These are phyloP conservation scores for Aspergillus felis DNA, from an alignment of 2,329 filamentous ascomycete species.

Conservation along the genomic window DNA sequence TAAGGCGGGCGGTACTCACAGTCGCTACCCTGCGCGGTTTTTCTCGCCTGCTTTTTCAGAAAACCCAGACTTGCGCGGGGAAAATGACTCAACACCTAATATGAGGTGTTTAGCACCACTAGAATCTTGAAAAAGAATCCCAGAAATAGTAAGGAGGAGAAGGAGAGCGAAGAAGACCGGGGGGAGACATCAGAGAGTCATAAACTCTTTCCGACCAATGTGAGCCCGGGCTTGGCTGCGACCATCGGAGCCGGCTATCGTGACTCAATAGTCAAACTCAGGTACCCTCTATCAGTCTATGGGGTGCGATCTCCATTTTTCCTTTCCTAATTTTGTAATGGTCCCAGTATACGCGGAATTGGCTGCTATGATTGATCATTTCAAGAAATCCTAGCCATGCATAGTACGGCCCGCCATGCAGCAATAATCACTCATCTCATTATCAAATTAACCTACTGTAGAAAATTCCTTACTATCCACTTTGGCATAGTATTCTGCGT, in stretches of 20 bases:
- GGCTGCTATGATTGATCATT: neutral
- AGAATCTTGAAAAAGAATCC: neutral
- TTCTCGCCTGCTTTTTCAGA: neutral
- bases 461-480: neutral
- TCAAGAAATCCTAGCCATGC: neutral
- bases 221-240: constrained; percentile 9
- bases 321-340: neutral
- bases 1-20: constrained; percentile 13
- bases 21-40: constrained; percentile 18
- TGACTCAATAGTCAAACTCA: constrained; percentile 8
- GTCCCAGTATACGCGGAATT: neutral
- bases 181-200: constrained; percentile 8
- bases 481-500: neutral
- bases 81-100: neutral
- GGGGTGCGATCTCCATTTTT: neutral
- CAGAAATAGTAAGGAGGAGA: neutral
- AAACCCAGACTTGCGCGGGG: neutral
- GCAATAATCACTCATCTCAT: neutral
- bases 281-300: neutral
- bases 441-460: constrained; percentile 7
- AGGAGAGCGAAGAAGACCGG: constrained; percentile 6
- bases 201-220: constrained; percentile 1
- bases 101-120: neutral
- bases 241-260: constrained; percentile 17
- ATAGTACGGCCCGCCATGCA: constrained; percentile 1